A percentile compares a stretch with the other conserved stretches of the same genome.
Conservation (phyloP, 805 yeast genomes). For the Candida easanensis region DNA sequence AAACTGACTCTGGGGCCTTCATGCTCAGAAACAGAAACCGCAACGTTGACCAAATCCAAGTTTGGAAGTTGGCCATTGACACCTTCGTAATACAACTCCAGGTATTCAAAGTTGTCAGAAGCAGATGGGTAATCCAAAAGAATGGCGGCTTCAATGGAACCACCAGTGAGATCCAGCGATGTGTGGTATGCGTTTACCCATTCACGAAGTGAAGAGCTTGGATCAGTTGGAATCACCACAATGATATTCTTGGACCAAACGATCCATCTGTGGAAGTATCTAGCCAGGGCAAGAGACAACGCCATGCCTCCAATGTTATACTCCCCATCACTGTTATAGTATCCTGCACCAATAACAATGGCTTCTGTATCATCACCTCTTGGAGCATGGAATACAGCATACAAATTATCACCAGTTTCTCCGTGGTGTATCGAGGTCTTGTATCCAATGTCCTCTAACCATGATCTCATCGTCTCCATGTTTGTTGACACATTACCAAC, state of each 20-base stretch:
- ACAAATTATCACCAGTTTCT: slow-evolving; percentile 47
- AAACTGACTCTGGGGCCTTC: slow-evolving; percentile 71
- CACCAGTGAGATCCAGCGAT: slow-evolving; percentile 81
- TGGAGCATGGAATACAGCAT: slow-evolving; percentile 87
- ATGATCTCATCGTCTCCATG: slow-evolving; percentile 39
- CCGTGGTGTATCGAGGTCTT: slow-evolving; percentile 47
- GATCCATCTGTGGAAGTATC: slow-evolving; percentile 81
- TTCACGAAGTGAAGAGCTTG: slow-evolving; percentile 61
- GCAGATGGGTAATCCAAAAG: slow-evolving; percentile 73
- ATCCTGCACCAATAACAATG: slow-evolving; percentile 86
- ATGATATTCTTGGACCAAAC: slow-evolving; percentile 95
- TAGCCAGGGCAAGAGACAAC: slow-evolving; percentile 65
- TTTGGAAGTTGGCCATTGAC: slow-evolving; percentile 95
- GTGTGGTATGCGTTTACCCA: slow-evolving; percentile 97
- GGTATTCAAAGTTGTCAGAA: slow-evolving; percentile 64
- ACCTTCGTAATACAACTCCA: slow-evolving; percentile 81
- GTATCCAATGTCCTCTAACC: slow-evolving; percentile 74
- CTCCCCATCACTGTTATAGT: slow-evolving; percentile 64
- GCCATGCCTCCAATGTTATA: slow-evolving; percentile 81
- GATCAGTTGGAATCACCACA: slow-evolving; percentile 75
- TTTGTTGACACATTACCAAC: slow-evolving; percentile 37
- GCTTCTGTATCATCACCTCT: slow-evolving; percentile 96
- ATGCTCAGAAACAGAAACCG: slow-evolving; percentile 66
- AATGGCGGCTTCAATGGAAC: slow-evolving; percentile 88
- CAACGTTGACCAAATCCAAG: slow-evolving; percentile 82